phyloP scores from a whole-genome alignment of 78 protist genomes.

The Polysphondylium violaceum region DNA sequence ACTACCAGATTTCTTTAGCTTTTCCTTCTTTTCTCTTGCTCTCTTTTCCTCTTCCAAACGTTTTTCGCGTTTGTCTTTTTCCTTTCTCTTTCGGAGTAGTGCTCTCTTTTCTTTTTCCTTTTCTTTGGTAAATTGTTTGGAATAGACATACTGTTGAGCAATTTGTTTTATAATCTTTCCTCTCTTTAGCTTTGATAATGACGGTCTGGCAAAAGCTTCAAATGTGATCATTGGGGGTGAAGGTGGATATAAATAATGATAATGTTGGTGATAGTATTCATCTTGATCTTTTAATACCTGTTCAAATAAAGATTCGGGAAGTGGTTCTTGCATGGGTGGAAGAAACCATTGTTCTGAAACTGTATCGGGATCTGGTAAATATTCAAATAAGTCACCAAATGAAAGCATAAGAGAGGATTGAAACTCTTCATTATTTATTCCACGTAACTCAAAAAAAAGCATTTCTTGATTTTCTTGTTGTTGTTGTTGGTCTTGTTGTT shows the following conservation, averaged over 20 bases:
- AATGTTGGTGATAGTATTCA: slow-evolving; percentile 70
- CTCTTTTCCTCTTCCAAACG: slow-evolving; percentile 56
- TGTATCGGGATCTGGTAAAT: slow-evolving; percentile 44
- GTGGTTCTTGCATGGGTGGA: slow-evolving; percentile 74
- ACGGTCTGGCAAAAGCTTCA: slow-evolving; percentile 65
- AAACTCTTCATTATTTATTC: slow-evolving; percentile 67
- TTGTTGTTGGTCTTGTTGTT: background rate
- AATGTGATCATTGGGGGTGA: slow-evolving; percentile 67
- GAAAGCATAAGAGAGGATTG: slow-evolving; percentile 51
- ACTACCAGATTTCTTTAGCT: background rate
- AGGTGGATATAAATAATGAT: slow-evolving; percentile 78
- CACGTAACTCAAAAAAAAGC: slow-evolving; percentile 72
- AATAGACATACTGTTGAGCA: slow-evolving; percentile 50
- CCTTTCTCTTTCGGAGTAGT: slow-evolving; percentile 51
- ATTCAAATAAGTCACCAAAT: slow-evolving; percentile 53
- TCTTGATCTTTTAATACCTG: slow-evolving; percentile 66
- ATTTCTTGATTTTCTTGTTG: background rate
- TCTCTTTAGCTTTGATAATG: slow-evolving; percentile 52
- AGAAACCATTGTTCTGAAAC: slow-evolving; percentile 66
- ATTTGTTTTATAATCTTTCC: slow-evolving; percentile 58
- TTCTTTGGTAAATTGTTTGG: slow-evolving; percentile 37
- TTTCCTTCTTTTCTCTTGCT: slow-evolving; percentile 65
- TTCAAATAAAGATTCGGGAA: slow-evolving; percentile 53
- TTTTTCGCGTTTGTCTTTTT: slow-evolving; percentile 67
- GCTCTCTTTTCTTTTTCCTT: slow-evolving; percentile 71